phyloP scores from a whole-genome alignment of 73 alveolate genomes.

The Paramecium bursaria region DNA sequence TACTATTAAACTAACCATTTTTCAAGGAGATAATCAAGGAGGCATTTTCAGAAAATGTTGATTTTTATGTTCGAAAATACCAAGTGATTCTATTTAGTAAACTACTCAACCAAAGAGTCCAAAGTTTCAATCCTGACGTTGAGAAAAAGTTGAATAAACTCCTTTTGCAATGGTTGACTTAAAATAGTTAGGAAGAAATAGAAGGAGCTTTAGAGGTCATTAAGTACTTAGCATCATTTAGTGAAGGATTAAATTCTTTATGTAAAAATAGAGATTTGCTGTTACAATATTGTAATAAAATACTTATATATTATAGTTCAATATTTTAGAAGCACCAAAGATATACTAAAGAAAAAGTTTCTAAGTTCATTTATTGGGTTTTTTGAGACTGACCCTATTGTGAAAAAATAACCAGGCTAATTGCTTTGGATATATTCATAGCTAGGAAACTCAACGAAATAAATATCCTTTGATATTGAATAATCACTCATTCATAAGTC shows the following conservation, averaged over 20 bases:
- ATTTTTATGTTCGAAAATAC: constrained; percentile 24
- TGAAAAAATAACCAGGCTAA: constrained; percentile 25
- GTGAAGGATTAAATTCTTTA: constrained; percentile 31
- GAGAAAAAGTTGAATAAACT: constrained; percentile 17
- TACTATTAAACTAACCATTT: neutral
- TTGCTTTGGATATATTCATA: constrained; percentile 17
- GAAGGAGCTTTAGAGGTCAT: constrained; percentile 19
- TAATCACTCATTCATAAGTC: neutral
- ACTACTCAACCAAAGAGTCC: constrained; percentile 36
- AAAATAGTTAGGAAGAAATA: constrained; percentile 17
- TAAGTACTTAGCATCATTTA: neutral
- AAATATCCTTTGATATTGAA: neutral
- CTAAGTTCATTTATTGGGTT: constrained; percentile 4
- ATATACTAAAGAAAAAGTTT: neutral
- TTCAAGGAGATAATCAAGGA: neutral
- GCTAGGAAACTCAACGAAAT: constrained; percentile 11
- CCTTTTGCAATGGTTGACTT: neutral
- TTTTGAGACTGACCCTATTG: neutral
- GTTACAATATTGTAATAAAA: constrained; percentile 1
- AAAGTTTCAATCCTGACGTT: neutral
- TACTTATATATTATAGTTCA: neutral
- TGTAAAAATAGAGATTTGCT: constrained; percentile 20
- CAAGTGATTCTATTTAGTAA: constrained; percentile 15
- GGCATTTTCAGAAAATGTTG: constrained; percentile 4
- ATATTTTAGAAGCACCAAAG: constrained; percentile 38